Evolutionary conservation across 2,329 filamentous ascomycete genomes (phyloP).

Genomic region (Fusarium xyrophilum): DNA sequence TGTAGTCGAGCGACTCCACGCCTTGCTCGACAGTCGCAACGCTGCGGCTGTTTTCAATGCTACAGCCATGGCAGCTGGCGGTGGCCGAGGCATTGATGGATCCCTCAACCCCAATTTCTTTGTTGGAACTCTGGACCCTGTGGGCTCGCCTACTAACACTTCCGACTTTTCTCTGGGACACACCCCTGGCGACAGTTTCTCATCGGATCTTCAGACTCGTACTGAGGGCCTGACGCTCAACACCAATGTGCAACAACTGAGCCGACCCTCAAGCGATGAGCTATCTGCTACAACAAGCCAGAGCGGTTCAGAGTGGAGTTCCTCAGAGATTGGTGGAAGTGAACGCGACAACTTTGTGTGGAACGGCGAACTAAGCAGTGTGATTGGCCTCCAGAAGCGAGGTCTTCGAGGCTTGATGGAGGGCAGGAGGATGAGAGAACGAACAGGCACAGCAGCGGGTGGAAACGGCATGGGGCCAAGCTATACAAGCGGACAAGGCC

Average conservation of each 20-base stretch:
- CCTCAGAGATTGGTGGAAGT: constrained; percentile 59
- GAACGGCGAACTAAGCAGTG: constrained; percentile 81
- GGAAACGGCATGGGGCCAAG: constrained; percentile 25
- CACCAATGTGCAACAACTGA: constrained; percentile 49
- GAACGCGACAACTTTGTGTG: constrained; percentile 67
- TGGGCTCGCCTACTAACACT: constrained; percentile 46
- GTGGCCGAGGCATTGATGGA: constrained; percentile 81
- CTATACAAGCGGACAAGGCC: constrained; percentile 36
- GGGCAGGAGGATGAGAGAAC: constrained; percentile 82
- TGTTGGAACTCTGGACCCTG: constrained; percentile 56
- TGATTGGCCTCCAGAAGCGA: constrained; percentile 94
- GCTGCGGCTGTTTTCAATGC: constrained; percentile 98
- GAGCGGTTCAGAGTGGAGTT: constrained; percentile 64
- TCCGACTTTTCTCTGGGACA: constrained; percentile 47
- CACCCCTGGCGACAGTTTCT: constrained; percentile 41
- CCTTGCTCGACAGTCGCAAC: constrained; percentile 88
- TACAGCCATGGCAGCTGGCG: constrained; percentile 95
- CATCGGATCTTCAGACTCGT: constrained; percentile 45
- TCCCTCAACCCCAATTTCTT: constrained; percentile 69
- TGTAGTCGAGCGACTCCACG: constrained; percentile 88
- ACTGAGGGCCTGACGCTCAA: constrained; percentile 57
- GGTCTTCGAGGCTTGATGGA: constrained; percentile 94
- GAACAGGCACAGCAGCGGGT: constrained; percentile 59
- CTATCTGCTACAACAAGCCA: constrained; percentile 58
- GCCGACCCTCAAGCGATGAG: constrained; percentile 55